Conservation (phyloP, 2,329 filamentous ascomycete species). For the Whalleya microplaca region DNA sequence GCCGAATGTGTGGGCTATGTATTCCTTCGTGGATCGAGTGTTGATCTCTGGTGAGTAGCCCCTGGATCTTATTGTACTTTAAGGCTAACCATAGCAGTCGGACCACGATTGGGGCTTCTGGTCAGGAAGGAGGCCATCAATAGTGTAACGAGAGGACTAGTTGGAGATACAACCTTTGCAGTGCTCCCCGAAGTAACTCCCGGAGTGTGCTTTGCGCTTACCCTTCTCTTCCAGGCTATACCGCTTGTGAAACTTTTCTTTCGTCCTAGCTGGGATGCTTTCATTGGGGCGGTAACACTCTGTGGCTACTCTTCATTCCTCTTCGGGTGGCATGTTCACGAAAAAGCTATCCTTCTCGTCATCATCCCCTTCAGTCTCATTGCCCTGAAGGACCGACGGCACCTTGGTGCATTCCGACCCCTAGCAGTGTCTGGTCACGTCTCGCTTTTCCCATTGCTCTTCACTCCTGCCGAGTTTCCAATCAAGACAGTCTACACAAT, state of each 20-base stretch:
- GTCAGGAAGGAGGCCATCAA: slow-evolving; percentile 76
- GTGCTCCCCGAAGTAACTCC: slow-evolving; percentile 87
- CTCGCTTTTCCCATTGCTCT: slow-evolving; percentile 90
- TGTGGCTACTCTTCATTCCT: slow-evolving; percentile 97
- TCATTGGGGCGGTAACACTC: slow-evolving; percentile 85
- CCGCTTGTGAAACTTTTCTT: slow-evolving; percentile 82
- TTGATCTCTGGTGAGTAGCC: slow-evolving; percentile 74
- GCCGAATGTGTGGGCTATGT: slow-evolving; percentile 95
- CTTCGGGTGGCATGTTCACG: slow-evolving; percentile 98
- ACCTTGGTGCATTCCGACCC: slow-evolving; percentile 89
- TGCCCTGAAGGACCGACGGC: slow-evolving; percentile 84
- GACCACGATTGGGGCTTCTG: slow-evolving; percentile 75
- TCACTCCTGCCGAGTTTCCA: slow-evolving; percentile 89
- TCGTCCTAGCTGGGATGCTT: slow-evolving; percentile 82
- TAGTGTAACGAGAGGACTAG: slow-evolving; percentile 89
- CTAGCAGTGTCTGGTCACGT: slow-evolving; percentile 93
- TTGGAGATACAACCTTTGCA: slow-evolving; percentile 93
- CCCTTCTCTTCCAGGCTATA: slow-evolving; percentile 78
- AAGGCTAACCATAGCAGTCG: slow-evolving; percentile 60
- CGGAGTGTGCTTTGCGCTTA: slow-evolving; percentile 78
- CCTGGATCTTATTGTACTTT: not conserved
- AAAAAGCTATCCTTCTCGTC: slow-evolving; percentile 93
- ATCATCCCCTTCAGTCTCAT: slow-evolving; percentile 95
- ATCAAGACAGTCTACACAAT: slow-evolving; percentile 93
- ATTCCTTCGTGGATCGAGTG: slow-evolving; percentile 85